Evolutionary conservation across 371 early-diverging fungal genomes (phyloP).

Genomic region (Zychaea mexicana): DNA sequence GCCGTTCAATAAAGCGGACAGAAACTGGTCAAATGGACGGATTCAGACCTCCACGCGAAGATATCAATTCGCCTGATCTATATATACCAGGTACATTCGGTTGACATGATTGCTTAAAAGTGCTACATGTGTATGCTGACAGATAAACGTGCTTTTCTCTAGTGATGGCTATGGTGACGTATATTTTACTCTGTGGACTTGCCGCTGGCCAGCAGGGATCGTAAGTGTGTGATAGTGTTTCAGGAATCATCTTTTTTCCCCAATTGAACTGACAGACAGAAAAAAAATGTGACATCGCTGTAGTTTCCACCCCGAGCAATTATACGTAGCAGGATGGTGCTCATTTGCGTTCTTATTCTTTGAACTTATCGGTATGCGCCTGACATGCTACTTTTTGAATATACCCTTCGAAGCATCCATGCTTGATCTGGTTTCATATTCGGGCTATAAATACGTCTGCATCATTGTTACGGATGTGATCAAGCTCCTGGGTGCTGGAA

Average conservation of each 20-base stretch:
- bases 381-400: slow-evolving; percentile 89
- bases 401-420: slow-evolving; percentile 86
- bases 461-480: slow-evolving; percentile 62
- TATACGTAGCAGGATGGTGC: slow-evolving; percentile 89
- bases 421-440: slow-evolving; percentile 87
- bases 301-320: slow-evolving; percentile 89
- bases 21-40: slow-evolving; percentile 90
- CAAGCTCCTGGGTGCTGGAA: slow-evolving; percentile 49
- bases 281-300: too few species aligned
- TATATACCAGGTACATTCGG: slow-evolving; percentile 85
- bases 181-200: slow-evolving; percentile 88
- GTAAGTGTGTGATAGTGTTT: slow-evolving; percentile 42
- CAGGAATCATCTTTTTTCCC: too few species aligned
- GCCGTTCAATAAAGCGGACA: slow-evolving; percentile 72
- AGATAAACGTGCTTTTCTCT: not conserved
- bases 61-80: slow-evolving; percentile 95
- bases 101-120: too few species aligned
- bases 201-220: slow-evolving; percentile 63
- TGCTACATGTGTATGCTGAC: not conserved
- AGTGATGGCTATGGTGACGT: slow-evolving; percentile 95
- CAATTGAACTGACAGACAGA: too few species aligned
- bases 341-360: slow-evolving; percentile 82
- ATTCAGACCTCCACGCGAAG: slow-evolving; percentile 86
- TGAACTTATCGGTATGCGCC: slow-evolving; percentile 82
- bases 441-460: slow-evolving; percentile 97